phyloP scores from a whole-genome alignment of 2,329 filamentous ascomycete genomes.

The Plenodomus tracheiphilus region DNA sequence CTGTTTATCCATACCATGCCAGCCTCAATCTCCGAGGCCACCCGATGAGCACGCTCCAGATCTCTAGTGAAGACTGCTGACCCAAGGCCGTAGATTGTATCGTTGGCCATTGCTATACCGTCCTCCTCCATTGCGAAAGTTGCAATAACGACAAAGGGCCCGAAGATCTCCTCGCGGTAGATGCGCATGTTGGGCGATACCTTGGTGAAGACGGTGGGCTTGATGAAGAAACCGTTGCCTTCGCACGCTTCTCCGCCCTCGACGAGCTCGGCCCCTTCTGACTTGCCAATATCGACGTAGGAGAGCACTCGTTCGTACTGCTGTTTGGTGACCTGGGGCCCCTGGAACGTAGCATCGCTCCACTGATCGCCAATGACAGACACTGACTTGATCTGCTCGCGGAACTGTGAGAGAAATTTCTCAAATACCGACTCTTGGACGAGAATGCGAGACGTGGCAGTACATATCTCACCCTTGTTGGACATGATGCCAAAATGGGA shows the following conservation, averaged over 20 bases:
- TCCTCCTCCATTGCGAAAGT: conserved; percentile 8
- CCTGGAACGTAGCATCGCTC: conserved; percentile 47
- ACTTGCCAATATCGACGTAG: conserved; percentile 52
- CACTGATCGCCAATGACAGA: conserved; percentile 43
- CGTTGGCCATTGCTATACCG: conserved; percentile 6
- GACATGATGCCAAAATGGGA: conserved; percentile 60
- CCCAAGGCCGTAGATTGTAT: conserved; percentile 44
- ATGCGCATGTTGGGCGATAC: conserved; percentile 1
- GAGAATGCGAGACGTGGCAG: conserved; percentile 57
- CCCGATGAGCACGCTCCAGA: conserved; percentile 37
- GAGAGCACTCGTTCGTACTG: conserved; percentile 52
- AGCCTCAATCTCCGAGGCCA: conserved; percentile 51
- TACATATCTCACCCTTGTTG: conserved; percentile 61
- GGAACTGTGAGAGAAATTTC: conserved; percentile 55
- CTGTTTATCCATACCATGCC: conserved; percentile 58
- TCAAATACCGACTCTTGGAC: conserved; percentile 61
- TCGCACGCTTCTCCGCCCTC: conserved; percentile 48
- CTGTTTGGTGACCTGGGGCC: conserved; percentile 50
- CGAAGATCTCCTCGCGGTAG: conserved; percentile 8
- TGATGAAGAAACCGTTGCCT: conserved; percentile 57
- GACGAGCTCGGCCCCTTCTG: conserved; percentile 54
- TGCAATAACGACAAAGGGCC: conserved; percentile 6
- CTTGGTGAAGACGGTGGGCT: conserved; percentile 41
- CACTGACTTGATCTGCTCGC: conserved; percentile 5
- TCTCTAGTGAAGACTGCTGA: conserved; percentile 58